Evolutionary conservation across 257 asterid species (phyloP), one percentile per base, ranked within the genome.

Genomic region (Solanum neorickii): DNA sequence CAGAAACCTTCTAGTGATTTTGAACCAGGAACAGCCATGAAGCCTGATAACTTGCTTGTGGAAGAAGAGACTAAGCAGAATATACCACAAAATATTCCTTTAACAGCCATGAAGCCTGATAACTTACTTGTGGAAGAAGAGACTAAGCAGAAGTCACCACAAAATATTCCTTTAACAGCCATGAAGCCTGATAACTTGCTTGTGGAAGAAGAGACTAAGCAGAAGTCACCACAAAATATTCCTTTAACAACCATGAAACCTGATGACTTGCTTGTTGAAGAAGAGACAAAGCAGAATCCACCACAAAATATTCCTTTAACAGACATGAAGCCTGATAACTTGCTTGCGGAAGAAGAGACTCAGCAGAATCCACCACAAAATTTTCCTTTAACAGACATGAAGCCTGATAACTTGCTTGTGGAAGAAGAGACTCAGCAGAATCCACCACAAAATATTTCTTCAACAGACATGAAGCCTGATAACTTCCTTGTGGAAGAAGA

Each of bases 371-470:
- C 15, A 49, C 73, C 83, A 46, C 75, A 65, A 87, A 87, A 41
- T 85, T 23, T 86, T n/a, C 75, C 74, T 5, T 65, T 62, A 66
- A 49, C 62, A 44, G 25, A 68, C 29, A 21, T 41, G 75, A 47
- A 31, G 27, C 12, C 35, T 62, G 86, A 52, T 56, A 68, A 39
- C 33, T 16, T 56, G 9, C 33, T 27, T 9, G 74, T 47, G 47
- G 85, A 69, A 83, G 88, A 47, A 39, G 83, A 89, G 69, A 84
- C 49, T 29, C 44, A 83, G 89, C 41, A 85, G 10, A 52, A 77
- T 42, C 72, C 12, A 49, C 73, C 78, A 47, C 68, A 66, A 89
- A 87, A 42, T 87, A n/a, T 82, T n/a, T 68, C 82, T 5, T 65
- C 72, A 62, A 62, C 31, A 10, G 69, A 23, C 69, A 62, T 62